phyloP scores from a whole-genome alignment of 2,329 filamentous ascomycete species.

The Penicillium janthinellum region DNA sequence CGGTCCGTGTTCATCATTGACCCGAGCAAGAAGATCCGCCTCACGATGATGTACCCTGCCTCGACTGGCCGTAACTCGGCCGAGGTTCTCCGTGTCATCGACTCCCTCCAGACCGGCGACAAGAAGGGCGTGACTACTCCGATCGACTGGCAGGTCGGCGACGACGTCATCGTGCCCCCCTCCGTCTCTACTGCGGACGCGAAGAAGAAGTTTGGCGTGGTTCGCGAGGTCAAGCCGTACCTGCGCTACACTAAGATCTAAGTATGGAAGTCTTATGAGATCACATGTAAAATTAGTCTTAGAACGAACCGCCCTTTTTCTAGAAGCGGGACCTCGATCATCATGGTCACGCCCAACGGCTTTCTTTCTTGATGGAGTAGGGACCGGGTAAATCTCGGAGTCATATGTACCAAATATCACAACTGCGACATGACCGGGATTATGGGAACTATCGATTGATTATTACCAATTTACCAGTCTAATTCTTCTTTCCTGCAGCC shows the following conservation, averaged over 20 bases:
- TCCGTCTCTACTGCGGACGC: constrained; percentile 81
- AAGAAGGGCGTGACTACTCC: constrained; percentile 87
- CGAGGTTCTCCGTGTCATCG: constrained; percentile 77
- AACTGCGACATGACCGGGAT: neutral
- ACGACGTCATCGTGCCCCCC: constrained; percentile 91
- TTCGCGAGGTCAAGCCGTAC: constrained; percentile 60
- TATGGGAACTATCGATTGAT: neutral
- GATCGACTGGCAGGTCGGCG: constrained; percentile 86
- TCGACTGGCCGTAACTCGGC: constrained; percentile 82
- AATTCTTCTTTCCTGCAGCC: neutral
- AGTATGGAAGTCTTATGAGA: neutral
- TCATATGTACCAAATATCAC: neutral
- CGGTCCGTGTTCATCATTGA: constrained; percentile 95
- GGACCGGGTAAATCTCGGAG: constrained; percentile 14
- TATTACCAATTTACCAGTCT: neutral
- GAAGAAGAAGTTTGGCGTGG: constrained; percentile 81
- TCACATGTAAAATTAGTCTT: neutral
- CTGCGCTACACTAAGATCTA: constrained; percentile 27
- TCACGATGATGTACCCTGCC: constrained; percentile 91
- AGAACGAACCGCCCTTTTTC: neutral
- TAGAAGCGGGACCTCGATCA: neutral
- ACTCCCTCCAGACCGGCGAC: constrained; percentile 81
- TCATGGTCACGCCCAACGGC: constrained; percentile 3
- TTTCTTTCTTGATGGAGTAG: constrained; percentile 12
- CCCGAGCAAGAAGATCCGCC: constrained; percentile 88